Evolutionary conservation across 345 rosid genomes (phyloP), one percentile per base, ranked within the genome.

Genomic region (Syzygium aqueum): DNA sequence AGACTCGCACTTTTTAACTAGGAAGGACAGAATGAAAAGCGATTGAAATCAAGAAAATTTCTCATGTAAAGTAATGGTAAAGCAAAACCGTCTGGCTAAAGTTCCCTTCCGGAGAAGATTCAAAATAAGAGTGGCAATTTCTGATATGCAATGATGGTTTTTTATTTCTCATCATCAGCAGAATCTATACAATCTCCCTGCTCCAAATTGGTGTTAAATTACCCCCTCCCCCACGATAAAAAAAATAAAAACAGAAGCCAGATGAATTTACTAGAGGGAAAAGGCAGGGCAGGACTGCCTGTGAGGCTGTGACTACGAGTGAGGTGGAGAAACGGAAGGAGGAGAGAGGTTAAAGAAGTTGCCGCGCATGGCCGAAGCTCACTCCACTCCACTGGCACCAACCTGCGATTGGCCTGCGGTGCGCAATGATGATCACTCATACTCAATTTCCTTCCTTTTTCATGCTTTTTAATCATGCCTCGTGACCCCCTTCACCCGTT

Each of bases 341-440:
- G 49, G 25, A 19, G 11, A 3, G 10, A 2, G 22, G 3, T 17
- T 0, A 19, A 11, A 33, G 82, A 21, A 73, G 82, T 37, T 37
- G 82, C 27, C 49, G 49, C 82, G 82, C 82, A 21, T 73, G 82
- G 61, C 59, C 46, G 85, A 51, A 9, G 61, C 30, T 84, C 61
- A 7, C 30, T 83, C 54, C 27, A 40, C 61, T 52, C 85, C 27
- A 40, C 85, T 84, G 85, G 85, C 85, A 84, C 59, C 63, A 84
- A 28, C 63, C 85, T 51, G 85, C 43, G 85, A 49, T 50, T 73
- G 82, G 82, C 46, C 85, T 84, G 85, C 85, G 85, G 85, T 61
- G 85, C 82, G 85, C 85, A 53, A 84, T 84, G 85, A 84, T 84
- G 82, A 37, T 73, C 82, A 73, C 82, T 37, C 82, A 37, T 84